A percentile compares a stretch with the other conserved stretches of the same genome.
phyloP scores from a whole-genome alignment of 257 asterid species.

The Misopates orontium region DNA sequence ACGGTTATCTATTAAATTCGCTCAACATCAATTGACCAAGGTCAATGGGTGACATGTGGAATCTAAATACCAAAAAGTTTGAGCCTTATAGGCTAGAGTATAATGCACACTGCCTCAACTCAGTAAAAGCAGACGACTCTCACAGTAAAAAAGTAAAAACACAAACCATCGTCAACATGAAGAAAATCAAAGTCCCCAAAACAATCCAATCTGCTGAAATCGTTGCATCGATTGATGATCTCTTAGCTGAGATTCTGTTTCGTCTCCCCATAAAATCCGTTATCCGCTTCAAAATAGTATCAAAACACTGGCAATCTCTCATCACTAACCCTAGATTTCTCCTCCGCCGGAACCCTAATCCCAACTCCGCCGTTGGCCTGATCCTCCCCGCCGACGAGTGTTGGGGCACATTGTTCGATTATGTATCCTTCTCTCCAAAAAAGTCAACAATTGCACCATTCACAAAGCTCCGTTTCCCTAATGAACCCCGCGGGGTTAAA shows the following conservation, averaged over 20 bases:
- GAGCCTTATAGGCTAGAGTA: too few species aligned
- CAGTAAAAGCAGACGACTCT: too few species aligned
- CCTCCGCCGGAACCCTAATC: background rate
- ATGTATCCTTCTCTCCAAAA: background rate
- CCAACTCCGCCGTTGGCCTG: background rate
- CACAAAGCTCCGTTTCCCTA: background rate
- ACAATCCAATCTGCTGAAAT: constrained; percentile 11
- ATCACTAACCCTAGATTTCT: constrained; percentile 23
- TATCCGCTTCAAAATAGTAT: constrained; percentile 26
- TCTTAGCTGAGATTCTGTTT: constrained; percentile 27
- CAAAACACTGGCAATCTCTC: constrained; percentile 33
- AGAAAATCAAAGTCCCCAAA: background rate
- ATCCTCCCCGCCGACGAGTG: background rate
- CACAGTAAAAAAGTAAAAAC: too few species aligned
- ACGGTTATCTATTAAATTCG: too few species aligned
- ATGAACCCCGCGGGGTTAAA: background rate
- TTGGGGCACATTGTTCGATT: background rate
- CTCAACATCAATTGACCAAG: too few species aligned
- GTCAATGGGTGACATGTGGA: too few species aligned
- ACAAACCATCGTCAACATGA: too few species aligned
- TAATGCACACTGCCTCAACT: too few species aligned
- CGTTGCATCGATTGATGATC: constrained; percentile 30
- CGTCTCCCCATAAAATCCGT: constrained; percentile 30
- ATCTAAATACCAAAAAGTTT: too few species aligned
- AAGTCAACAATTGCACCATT: background rate